Evolutionary conservation across 371 early-diverging fungal genomes (phyloP), one percentile per base, ranked within the genome.

Genomic region (Phascolomyces articulosus): DNA sequence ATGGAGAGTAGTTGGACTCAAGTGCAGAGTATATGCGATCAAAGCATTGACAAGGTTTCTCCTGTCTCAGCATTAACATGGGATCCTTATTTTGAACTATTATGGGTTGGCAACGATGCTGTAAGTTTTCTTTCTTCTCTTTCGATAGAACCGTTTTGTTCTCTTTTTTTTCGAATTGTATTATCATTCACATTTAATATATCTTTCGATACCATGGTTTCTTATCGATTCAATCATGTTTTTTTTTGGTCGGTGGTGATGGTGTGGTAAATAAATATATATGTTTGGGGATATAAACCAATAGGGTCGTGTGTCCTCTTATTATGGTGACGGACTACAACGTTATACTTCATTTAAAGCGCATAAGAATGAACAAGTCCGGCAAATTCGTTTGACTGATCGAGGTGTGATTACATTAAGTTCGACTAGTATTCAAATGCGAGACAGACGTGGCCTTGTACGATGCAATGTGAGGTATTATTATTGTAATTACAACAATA

Each of bases 51-150:
- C 48, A 84, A 84, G 60, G 75, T 74, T 40, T 62, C 79, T n/a
- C 76, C 86, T 11, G 80, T 88, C 23, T 82, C 89, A 24, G 72
- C 85, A 26, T 66, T 88, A 26, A 78, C 83, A 28, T 92, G 89
- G 78, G 94, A 94, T 84, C 83, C 88, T n/a, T 83, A 86, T 57
- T 90, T 91, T 68, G 92, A 92, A 56, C 75, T 94, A 16, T 64
- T 94, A 61, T 94, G 93, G 93, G 74, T 82, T 18, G 94, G 92
- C 58, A 87, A 89, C 66, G 92, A 91, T 58, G 78, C 83, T 55
- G 94, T 91, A 85, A 78, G 74, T 57, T 38, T 54, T 53, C 44
- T 29, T 47, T 40, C 75, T 58, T 40, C 69, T 69, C 26, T 68
- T 65, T 20, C 64, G 64, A 11, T 34, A 34, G 34, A 34, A 34